Evolutionary conservation across 2,329 filamentous ascomycete species (phyloP).

Genomic region (Exophiala xenobiotica): DNA sequence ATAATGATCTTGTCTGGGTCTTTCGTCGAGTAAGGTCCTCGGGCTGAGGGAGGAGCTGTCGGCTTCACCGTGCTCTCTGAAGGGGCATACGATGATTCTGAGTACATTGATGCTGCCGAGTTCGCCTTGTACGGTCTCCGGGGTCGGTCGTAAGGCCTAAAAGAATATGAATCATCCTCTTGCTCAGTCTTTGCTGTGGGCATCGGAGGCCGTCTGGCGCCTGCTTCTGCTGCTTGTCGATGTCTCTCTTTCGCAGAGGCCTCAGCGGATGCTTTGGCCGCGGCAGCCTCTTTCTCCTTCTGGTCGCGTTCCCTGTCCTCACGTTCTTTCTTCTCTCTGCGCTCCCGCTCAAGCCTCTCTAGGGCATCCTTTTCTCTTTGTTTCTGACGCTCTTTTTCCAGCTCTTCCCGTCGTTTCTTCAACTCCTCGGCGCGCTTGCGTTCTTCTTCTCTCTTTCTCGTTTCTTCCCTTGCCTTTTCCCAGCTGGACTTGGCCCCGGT

Average conservation of each 20-base stretch:
- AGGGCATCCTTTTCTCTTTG: constrained; percentile 30
- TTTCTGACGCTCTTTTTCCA: constrained; percentile 30
- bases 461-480: constrained; percentile 33
- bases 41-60: constrained; percentile 75
- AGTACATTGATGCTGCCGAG: constrained; percentile 70
- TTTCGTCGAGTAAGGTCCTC: constrained; percentile 77
- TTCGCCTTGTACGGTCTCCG: constrained; percentile 57
- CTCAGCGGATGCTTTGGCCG: constrained; percentile 27
- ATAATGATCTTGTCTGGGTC: constrained; percentile 97
- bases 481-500: constrained; percentile 29
- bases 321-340: constrained; percentile 36
- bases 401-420: constrained; percentile 27
- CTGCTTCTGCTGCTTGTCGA: constrained; percentile 58
- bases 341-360: constrained; percentile 33
- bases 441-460: constrained; percentile 32
- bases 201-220: constrained; percentile 37
- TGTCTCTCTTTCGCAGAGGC: constrained; percentile 31
- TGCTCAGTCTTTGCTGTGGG: constrained; percentile 39
- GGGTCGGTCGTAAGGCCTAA: constrained; percentile 72
- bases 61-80: constrained; percentile 82
- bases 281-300: constrained; percentile 36
- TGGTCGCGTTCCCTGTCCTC: constrained; percentile 12
- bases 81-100: constrained; percentile 81
- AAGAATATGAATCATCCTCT: constrained; percentile 68
- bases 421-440: constrained; percentile 29